Percentiles rank a stretch among this genome's conserved stretches.
phyloP scores from a whole-genome alignment of 495 filamentous ascomycete genomes.

The Aspergillus indologenus region DNA sequence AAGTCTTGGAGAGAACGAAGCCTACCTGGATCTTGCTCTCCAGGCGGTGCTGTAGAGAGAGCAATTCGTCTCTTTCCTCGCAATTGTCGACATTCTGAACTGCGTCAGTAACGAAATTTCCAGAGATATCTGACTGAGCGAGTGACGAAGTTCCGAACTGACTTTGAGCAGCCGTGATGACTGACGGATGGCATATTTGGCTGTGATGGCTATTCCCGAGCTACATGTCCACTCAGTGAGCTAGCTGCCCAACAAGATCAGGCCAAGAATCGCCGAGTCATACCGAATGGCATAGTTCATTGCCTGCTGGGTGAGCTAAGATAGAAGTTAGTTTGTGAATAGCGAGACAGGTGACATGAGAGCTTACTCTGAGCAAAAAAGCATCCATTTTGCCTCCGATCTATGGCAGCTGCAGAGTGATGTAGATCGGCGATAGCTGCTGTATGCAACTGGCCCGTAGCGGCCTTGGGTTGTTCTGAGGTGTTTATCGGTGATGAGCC shows the following conservation, averaged over 20 bases:
- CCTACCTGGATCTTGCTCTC: constrained; percentile 81
- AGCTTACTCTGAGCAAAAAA: constrained; percentile 62
- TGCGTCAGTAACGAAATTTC: constrained; percentile 2
- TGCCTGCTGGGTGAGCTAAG: constrained; percentile 72
- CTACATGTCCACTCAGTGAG: constrained; percentile 34
- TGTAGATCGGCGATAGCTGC: constrained; percentile 4
- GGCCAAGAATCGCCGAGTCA: not conserved
- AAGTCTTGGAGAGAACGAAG: not conserved
- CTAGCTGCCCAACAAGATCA: not conserved
- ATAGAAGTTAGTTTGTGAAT: constrained; percentile 17
- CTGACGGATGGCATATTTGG: constrained; percentile 78
- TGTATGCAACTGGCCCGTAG: constrained; percentile 6
- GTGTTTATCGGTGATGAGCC: constrained; percentile 39
- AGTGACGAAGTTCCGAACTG: constrained; percentile 13
- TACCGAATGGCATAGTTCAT: constrained; percentile 86
- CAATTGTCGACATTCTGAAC: constrained; percentile 60
- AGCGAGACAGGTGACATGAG: not conserved
- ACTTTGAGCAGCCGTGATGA: constrained; percentile 78
- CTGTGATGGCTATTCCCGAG: constrained; percentile 87
- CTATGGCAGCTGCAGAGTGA: not conserved
- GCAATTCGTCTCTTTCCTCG: constrained; percentile 66
- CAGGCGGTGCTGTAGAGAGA: constrained; percentile 67
- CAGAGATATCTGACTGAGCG: not conserved
- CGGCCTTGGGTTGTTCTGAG: constrained; percentile 17
- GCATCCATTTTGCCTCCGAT: constrained; percentile 63